These are phyloP conservation scores for Exophiala sp. DNA, from an alignment of 2,329 filamentous ascomycete species.

Conservation along the genomic window DNA sequence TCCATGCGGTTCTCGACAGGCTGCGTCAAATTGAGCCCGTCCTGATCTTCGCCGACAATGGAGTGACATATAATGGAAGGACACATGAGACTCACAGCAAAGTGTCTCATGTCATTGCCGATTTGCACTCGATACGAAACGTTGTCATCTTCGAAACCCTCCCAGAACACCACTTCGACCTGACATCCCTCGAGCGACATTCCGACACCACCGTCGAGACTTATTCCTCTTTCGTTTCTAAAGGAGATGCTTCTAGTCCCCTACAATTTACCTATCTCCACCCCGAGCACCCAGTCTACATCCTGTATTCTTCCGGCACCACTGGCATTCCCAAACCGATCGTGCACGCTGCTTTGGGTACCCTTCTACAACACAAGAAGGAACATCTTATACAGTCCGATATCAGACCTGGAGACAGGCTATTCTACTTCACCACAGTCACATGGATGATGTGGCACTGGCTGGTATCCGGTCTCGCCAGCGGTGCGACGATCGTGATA, in stretches of 20 bases:
- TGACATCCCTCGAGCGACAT: slow-evolving; percentile 33
- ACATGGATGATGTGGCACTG: slow-evolving; percentile 99
- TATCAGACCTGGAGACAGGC: slow-evolving; percentile 65
- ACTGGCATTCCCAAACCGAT: slow-evolving; percentile 88
- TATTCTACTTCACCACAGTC: slow-evolving; percentile 92
- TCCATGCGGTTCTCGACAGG: slow-evolving; percentile 84
- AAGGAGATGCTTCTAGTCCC: slow-evolving; percentile 39
- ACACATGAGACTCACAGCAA: slow-evolving; percentile 77
- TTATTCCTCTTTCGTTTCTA: slow-evolving; percentile 47
- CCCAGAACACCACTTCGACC: slow-evolving; percentile 35
- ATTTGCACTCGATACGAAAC: slow-evolving; percentile 63
- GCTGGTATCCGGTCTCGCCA: slow-evolving; percentile 81
- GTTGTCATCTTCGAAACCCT: slow-evolving; percentile 74
- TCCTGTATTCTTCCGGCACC: slow-evolving; percentile 89
- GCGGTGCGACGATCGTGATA: slow-evolving; percentile 76
- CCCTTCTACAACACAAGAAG: slow-evolving; percentile 94
- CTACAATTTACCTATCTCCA: slow-evolving; percentile 72
- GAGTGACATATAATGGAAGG: slow-evolving; percentile 86
- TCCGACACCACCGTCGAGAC: slow-evolving; percentile 37
- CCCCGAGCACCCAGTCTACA: slow-evolving; percentile 86
- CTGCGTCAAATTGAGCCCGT: slow-evolving; percentile 80
- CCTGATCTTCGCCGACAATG: slow-evolving; percentile 82
- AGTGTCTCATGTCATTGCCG: slow-evolving; percentile 69
- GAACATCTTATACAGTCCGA: slow-evolving; percentile 87
- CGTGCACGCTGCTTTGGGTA: slow-evolving; percentile 85